A percentile compares a stretch with the other conserved stretches of the same genome.
phyloP scores from a whole-genome alignment of 345 rosid genomes.

The Sonneratia caseolaris region DNA sequence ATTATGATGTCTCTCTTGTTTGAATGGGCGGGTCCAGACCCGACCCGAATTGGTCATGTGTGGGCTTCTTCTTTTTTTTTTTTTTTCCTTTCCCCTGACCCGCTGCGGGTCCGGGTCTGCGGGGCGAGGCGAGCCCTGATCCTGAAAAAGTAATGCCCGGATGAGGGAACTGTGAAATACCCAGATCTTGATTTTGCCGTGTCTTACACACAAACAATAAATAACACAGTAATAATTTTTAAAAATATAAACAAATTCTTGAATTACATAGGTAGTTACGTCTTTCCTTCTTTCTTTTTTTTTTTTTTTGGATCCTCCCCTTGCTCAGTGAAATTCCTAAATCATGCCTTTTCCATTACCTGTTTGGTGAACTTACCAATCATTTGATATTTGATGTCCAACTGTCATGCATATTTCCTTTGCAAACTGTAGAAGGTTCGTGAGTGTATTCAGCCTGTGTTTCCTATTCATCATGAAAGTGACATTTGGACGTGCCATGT shows the following conservation, averaged over 20 bases:
- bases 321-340: neutral
- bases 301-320: neutral
- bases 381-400: slow-evolving; percentile 16
- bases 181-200: neutral
- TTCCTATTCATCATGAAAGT: neutral
- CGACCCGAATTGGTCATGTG: too few species aligned
- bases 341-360: slow-evolving; percentile 20
- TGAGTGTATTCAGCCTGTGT: neutral
- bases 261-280: neutral
- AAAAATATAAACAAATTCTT: neutral
- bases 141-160: too few species aligned
- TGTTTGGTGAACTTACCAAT: slow-evolving; percentile 14
- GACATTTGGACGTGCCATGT: neutral
- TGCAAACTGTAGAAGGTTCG: neutral
- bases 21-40: too few species aligned
- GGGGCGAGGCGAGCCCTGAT: too few species aligned
- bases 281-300: neutral
- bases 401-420: slow-evolving; percentile 10
- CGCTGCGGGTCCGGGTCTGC: too few species aligned
- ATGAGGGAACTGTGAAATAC: neutral
- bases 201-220: neutral
- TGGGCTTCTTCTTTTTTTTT: too few species aligned
- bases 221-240: neutral
- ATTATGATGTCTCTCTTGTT: too few species aligned
- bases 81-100: too few species aligned